Conservation (phyloP, 768 basidiomycete genomes). For the Solioccasus polychromus region DNA sequence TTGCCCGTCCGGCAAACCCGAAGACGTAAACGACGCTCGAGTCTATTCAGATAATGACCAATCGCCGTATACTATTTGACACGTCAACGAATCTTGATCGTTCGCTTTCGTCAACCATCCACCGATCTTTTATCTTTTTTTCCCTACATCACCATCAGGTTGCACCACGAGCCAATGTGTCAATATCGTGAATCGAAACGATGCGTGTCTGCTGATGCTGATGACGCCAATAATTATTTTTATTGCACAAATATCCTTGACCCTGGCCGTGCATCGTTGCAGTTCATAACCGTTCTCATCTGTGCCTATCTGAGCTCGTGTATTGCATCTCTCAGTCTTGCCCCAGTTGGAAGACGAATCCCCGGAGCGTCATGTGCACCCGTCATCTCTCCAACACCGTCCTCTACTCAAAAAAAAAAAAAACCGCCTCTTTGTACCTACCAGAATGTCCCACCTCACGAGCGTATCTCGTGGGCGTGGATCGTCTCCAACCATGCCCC, state of each 20-base stretch:
- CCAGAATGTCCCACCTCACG: no score
- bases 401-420: no score
- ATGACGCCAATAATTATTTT: no score
- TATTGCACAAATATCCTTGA: background rate
- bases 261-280: slow-evolving; percentile 9
- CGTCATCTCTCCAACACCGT: no score
- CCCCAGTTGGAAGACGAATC: no score
- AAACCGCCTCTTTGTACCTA: no score
- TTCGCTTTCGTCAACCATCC: slow-evolving; percentile 1
- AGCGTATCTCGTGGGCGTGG: no score
- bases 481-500: slow-evolving; percentile 14
- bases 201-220: background rate
- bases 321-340: background rate
- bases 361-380: no score
- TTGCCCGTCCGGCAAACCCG: background rate
- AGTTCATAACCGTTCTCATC: slow-evolving; percentile 8
- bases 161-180: background rate
- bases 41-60: slow-evolving; percentile 5
- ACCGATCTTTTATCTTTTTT: no score
- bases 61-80: background rate
- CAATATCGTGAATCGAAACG: slow-evolving; percentile 1
- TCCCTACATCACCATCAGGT: background rate
- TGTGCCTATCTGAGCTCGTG: background rate
- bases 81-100: slow-evolving; percentile 3
- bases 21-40: slow-evolving; percentile 20